Base-by-base conservation (phyloP, 2,329 filamentous ascomycete genomes). In the Trichoderma atroviride region DNA sequence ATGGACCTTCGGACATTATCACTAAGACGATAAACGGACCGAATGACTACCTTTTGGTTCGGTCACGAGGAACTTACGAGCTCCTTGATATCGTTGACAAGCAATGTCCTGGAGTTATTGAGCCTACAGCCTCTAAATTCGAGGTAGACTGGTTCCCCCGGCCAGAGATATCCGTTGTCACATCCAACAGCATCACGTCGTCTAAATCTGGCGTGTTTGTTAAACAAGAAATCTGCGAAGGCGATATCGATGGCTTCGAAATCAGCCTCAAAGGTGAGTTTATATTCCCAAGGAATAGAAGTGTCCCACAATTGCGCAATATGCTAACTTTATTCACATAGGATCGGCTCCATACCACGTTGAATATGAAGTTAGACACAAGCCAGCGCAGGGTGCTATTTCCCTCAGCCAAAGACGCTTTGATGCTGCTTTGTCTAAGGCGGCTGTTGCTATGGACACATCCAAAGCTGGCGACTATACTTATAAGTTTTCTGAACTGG, bases 201-300 rank as follows among this genome's bases (percentile, higher is more conserved):
- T 52, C 61, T 22, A 70, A 74, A 13, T 82, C 84, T 19, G 83
- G 84, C 33, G 84, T 85, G 40, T 92, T 90, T 76, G 78, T 89
- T 74, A 96, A 96, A 79, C 87, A 89, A 53, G 90, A 94, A 71
- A 91, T 99, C 35, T 99, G 96, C 76, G 94, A 99, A 81, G 95
- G 95, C 35, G 95, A 98, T 71, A 92, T 97, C 75, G 95, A 97
- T 78, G 89, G 90, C 4, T 89, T 97, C 68, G 94, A 97, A 75
- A 83, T 99, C 65, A 86, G 87, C 55, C 86, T 99, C 71, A 87
- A 87, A 77, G 95, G 93, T 88, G 87, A 81, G 85, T 77, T 53
- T 29, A 16, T 7, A 40, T 6, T 35, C 2, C 7, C 29, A 9
- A 60, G n/a, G 16, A n/a, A 6, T n/a, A 0, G 7, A 24, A 2